Conservation (phyloP, 495 filamentous ascomycete species). For the Trichoderma erinaceum region DNA sequence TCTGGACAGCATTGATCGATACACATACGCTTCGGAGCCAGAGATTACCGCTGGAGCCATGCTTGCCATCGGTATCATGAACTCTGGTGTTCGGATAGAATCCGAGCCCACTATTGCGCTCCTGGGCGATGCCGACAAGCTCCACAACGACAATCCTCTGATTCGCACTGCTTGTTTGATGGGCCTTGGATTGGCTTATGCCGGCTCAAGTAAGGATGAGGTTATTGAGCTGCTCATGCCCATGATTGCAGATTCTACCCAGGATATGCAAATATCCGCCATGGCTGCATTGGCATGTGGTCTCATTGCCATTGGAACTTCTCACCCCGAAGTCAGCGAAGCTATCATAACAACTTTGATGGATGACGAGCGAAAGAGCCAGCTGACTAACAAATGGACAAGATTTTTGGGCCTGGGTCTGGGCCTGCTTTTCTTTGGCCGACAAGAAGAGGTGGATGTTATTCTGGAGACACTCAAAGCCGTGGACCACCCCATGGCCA, state of each 20-base stretch:
- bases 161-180: conserved; percentile 82
- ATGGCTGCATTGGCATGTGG: conserved; percentile 93
- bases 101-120: conserved; percentile 84
- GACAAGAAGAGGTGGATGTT: conserved; percentile 95
- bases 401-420: conserved; percentile 92
- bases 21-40: conserved; percentile 75
- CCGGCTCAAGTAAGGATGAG: conserved; percentile 83
- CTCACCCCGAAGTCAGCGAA: conserved; percentile 79
- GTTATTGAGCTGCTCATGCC: conserved; percentile 74
- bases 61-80: conserved; percentile 88
- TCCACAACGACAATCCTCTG: conserved; percentile 66
- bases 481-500: conserved; percentile 90
- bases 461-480: conserved; percentile 91
- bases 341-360: conserved; percentile 85
- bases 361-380: conserved; percentile 78
- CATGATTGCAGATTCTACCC: conserved; percentile 70
- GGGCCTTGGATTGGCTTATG: conserved; percentile 90
- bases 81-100: conserved; percentile 80
- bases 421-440: conserved; percentile 89
- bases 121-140: conserved; percentile 67
- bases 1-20: conserved; percentile 87
- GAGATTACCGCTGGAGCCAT: conserved; percentile 83
- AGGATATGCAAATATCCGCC: conserved; percentile 91
- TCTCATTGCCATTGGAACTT: conserved; percentile 87
- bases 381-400: conserved; percentile 96